Percentiles rank a stretch among this genome's conserved stretches.
Evolutionary conservation across 78 protist species (phyloP).

Genomic region (Speleostelium caveatum): DNA sequence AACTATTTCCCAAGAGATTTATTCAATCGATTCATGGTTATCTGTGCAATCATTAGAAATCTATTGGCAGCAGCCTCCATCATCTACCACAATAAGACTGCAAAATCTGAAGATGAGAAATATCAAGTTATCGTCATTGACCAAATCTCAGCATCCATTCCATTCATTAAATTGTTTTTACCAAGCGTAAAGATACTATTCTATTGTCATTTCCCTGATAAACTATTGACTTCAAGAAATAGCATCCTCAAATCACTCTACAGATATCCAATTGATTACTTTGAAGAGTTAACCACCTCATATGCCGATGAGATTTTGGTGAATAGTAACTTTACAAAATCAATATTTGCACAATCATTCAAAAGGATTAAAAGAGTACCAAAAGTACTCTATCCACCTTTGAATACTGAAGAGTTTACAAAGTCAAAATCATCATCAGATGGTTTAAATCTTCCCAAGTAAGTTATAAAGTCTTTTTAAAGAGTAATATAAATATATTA

Average conservation of each 20-base stretch:
- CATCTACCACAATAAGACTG: neutral
- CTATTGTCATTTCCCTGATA: constrained; percentile 99
- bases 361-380: constrained; percentile 24
- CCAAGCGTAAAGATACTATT: constrained; percentile 83
- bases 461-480: neutral
- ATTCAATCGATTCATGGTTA: constrained; percentile 81
- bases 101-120: neutral
- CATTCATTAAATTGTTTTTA: constrained; percentile 64
- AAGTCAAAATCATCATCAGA: neutral
- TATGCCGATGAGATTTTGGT: constrained; percentile 85
- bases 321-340: constrained; percentile 89
- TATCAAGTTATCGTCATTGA: constrained; percentile 87
- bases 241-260: constrained; percentile 81
- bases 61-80: constrained; percentile 80
- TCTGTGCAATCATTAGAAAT: constrained; percentile 91
- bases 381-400: constrained; percentile 87
- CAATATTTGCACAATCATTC: constrained; percentile 75
- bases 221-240: constrained; percentile 59
- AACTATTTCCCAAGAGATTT: constrained; percentile 89
- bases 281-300: constrained; percentile 94
- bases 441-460: constrained; percentile 6
- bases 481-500: neutral
- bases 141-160: constrained; percentile 86
- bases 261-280: constrained; percentile 93
- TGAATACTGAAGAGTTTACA: constrained; percentile 72